Base-by-base conservation (phyloP, 768 basidiomycete species). In the Mycena haematopus region DNA sequence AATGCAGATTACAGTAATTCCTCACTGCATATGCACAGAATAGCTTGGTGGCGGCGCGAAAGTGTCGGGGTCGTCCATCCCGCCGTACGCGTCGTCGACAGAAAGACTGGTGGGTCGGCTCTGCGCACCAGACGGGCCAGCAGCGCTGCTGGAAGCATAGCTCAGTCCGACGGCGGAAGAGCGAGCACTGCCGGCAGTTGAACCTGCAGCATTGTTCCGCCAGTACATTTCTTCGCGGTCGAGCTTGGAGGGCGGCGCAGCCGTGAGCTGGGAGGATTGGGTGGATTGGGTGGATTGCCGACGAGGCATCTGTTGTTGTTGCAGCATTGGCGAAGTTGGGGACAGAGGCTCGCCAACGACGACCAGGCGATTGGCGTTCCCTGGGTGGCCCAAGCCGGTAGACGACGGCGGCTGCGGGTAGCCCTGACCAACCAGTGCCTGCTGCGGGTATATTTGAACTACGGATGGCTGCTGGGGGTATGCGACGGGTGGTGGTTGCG, bases 201-300 rank as follows among this genome's bases (percentile, higher is more conserved):
- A 57, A 11, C 21, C 22, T 14, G 45, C 29, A 17, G 57, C 36
- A 11, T 31, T 31, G 22, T 21, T 60, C 46, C 6, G 25, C 49
- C 25, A 19, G 8, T 25, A 6, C 52, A 47, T 11, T 13, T 22
- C 6, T 17, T 55, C 60, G 35, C 52, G 46, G 15, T 31, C 53
- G 13, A 61, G 45, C 40, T 61, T 61, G 19, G 60, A 54, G 19
- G 33, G 60, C 25, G 51, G 44, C 19, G 44, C 19, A 10, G 29
- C 10, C 31, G 10, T n/a, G n/a, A 31, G 6, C 29, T 31, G 29
- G 29, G 29, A 9, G 9, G 29, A 9, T 9, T 31, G 29, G 6
- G 29, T 5, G 29, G 29, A 31, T 31, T 31, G 29, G 29, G 29
- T 31, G 29, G 29, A 31, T 9, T 31, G 29, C 29, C 29, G 29